These are phyloP conservation scores for Rhizophora mangle DNA, from an alignment of 345 rosid genomes.

Conservation along the genomic window DNA sequence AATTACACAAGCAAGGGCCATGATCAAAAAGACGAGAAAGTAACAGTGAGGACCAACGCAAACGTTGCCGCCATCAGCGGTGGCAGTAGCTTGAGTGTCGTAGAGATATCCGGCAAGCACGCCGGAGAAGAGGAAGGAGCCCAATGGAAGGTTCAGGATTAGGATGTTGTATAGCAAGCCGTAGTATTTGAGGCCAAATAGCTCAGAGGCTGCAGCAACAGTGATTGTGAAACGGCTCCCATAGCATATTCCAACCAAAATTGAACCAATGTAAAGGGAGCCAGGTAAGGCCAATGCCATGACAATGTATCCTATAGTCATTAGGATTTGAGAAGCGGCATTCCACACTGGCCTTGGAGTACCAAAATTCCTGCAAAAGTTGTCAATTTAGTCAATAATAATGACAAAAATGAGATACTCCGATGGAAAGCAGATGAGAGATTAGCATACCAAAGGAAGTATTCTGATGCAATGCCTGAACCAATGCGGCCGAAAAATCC, in stretches of 20 bases:
- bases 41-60: slow-evolving; percentile 54
- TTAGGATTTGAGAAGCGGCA: slow-evolving; percentile 48
- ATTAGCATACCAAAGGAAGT: slow-evolving; percentile 34
- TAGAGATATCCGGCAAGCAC: slow-evolving; percentile 57
- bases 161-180: slow-evolving; percentile 53
- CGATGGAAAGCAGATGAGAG: background rate
- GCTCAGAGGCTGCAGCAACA: slow-evolving; percentile 51
- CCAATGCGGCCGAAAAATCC: slow-evolving; percentile 57
- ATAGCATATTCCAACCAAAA: slow-evolving; percentile 53
- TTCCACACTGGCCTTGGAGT: slow-evolving; percentile 53
- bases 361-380: slow-evolving; percentile 37
- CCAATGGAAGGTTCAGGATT: slow-evolving; percentile 42
- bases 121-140: slow-evolving; percentile 64
- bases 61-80: slow-evolving; percentile 38
- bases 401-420: background rate
- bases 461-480: slow-evolving; percentile 49
- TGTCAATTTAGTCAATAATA: background rate
- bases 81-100: slow-evolving; percentile 43
- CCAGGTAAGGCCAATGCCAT: slow-evolving; percentile 60
- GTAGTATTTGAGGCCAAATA: slow-evolving; percentile 56
- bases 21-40: slow-evolving; percentile 40
- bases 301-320: slow-evolving; percentile 45
- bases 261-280: slow-evolving; percentile 49
- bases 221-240: slow-evolving; percentile 49
- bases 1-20: slow-evolving; percentile 41